Conservation (phyloP, 352 stramenopile genomes). For the Elongisporangium anandrum region DNA sequence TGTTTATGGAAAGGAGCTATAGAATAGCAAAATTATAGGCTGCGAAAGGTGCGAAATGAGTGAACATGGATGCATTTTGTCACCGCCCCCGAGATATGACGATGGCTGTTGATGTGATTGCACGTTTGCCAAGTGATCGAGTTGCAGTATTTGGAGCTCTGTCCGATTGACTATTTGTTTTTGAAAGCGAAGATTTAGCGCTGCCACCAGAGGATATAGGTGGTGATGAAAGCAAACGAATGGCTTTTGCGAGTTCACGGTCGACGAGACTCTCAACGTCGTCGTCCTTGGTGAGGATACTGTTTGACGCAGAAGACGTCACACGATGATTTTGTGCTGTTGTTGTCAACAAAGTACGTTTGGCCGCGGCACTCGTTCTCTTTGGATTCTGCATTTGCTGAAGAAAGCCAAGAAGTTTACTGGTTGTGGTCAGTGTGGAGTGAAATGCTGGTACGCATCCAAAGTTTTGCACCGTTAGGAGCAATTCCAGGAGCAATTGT, state of each 20-base stretch:
- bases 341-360: background rate
- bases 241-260: background rate
- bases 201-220: background rate
- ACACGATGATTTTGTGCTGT: background rate
- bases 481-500: background rate
- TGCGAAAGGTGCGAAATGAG: too few relatives aligned
- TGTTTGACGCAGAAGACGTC: background rate
- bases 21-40: background rate
- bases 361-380: background rate
- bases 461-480: background rate
- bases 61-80: background rate
- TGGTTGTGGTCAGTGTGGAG: background rate
- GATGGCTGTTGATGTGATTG: background rate
- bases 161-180: background rate
- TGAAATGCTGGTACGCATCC: background rate
- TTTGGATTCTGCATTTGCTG: background rate
- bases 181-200: background rate
- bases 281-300: background rate
- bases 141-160: background rate
- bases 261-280: background rate
- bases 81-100: background rate
- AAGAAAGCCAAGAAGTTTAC: background rate
- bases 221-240: background rate
- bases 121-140: background rate
- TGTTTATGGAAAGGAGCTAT: background rate